These are phyloP conservation scores for Salix dunnii DNA, from an alignment of 345 rosid genomes.

Conservation along the genomic window DNA sequence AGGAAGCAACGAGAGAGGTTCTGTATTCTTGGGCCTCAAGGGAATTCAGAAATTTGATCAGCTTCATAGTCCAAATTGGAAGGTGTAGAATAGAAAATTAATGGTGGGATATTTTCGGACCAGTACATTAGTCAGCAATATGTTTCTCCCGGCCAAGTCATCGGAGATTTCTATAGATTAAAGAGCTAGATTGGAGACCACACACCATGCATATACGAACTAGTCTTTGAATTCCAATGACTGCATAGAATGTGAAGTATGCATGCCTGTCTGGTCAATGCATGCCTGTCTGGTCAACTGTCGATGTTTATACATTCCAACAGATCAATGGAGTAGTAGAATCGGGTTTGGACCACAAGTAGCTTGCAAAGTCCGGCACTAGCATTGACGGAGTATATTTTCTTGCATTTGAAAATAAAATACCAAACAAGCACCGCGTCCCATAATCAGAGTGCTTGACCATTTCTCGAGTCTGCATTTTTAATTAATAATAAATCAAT, in stretches of 20 bases:
- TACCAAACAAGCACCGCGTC: too few species aligned
- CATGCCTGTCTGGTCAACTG: neutral
- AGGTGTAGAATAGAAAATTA: neutral
- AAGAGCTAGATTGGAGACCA: neutral
- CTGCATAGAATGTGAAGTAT: neutral
- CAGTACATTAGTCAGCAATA: neutral
- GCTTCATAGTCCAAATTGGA: conserved; percentile 33
- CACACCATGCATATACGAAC: neutral
- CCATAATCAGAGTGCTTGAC: neutral
- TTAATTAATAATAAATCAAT: too few species aligned
- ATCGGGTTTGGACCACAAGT: too few species aligned
- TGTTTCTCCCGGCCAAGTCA: neutral
- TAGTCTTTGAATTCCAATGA: neutral
- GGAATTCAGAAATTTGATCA: neutral
- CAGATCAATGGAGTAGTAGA: too few species aligned
- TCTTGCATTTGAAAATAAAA: too few species aligned
- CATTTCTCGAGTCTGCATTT: too few species aligned
- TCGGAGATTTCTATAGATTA: neutral
- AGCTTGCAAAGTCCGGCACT: neutral
- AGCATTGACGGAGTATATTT: neutral
- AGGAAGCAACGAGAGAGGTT: conserved; percentile 39
- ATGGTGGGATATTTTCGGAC: neutral
- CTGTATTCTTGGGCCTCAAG: neutral
- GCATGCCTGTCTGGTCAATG: neutral
- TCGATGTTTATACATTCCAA: neutral